Percentiles rank a stretch among this genome's conserved stretches.
These are phyloP conservation scores for Inga laurina DNA, from an alignment of 306 rosid genomes.

Conservation along the genomic window DNA sequence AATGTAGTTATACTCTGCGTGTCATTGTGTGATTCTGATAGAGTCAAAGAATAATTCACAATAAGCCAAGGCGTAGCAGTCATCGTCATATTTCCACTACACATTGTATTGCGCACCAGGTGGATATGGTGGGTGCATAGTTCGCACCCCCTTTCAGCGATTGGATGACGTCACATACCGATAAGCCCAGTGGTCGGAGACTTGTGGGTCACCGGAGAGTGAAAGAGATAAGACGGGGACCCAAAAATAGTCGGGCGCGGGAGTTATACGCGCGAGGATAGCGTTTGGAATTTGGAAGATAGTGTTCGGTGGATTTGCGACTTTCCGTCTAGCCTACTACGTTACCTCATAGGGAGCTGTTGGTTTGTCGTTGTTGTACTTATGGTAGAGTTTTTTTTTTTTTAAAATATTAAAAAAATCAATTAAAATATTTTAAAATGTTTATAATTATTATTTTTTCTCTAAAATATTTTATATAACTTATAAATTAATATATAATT, in stretches of 20 bases:
- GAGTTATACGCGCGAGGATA: not conserved
- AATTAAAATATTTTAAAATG: too few relatives aligned
- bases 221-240: not conserved
- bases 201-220: not conserved
- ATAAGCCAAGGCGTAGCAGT: conserved; percentile 26
- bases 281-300: not conserved
- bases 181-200: not conserved
- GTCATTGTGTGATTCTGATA: conserved; percentile 27
- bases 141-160: conserved; percentile 6
- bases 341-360: too few relatives aligned
- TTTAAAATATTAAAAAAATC: too few relatives aligned
- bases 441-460: too few relatives aligned
- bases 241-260: not conserved
- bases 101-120: conserved; percentile 61
- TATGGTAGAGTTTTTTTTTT: too few relatives aligned
- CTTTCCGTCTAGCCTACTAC: too few relatives aligned
- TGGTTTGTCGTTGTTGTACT: too few relatives aligned
- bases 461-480: too few relatives aligned
- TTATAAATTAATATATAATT: too few relatives aligned
- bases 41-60: conserved; percentile 47
- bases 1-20: conserved; percentile 14
- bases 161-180: conserved; percentile 36
- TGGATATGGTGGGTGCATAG: conserved; percentile 35
- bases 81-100: conserved; percentile 62
- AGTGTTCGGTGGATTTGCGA: too few relatives aligned